These are phyloP conservation scores for Argentina anserina DNA, from an alignment of 306 rosid genomes.

Conservation along the genomic window DNA sequence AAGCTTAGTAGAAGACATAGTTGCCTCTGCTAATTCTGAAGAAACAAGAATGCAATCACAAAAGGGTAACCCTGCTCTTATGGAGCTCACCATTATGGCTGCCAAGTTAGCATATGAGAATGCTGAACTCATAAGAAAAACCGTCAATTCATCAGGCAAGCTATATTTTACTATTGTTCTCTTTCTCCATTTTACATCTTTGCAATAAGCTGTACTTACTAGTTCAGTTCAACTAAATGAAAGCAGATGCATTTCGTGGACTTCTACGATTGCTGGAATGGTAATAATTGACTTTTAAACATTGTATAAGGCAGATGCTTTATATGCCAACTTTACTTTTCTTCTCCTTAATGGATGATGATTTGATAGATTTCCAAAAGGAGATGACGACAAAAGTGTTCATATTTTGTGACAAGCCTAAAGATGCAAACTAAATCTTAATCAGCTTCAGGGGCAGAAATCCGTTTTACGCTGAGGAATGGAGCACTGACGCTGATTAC, in stretches of 20 bases:
- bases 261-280: constrained; percentile 71
- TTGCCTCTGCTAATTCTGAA: constrained; percentile 13
- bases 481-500: constrained; percentile 75
- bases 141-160: constrained; percentile 59
- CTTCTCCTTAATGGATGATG: background rate
- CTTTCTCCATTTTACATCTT: background rate
- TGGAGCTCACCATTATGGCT: constrained; percentile 73
- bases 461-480: constrained; percentile 63
- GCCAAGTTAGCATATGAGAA: constrained; percentile 78
- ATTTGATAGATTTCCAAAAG: constrained; percentile 48
- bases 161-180: background rate
- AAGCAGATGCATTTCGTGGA: constrained; percentile 73
- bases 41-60: constrained; percentile 21
- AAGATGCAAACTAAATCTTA: constrained; percentile 61
- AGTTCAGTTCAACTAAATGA: constrained; percentile 10
- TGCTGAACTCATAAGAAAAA: constrained; percentile 33
- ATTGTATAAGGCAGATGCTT: background rate
- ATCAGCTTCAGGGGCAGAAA: constrained; percentile 79
- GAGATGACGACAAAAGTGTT: constrained; percentile 50
- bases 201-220: background rate
- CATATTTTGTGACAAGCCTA: constrained; percentile 58
- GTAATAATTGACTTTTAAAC: constrained; percentile 23
- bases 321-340: background rate
- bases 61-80: constrained; percentile 38
- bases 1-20: constrained; percentile 21